phyloP scores from a whole-genome alignment of 2,329 filamentous ascomycete genomes.

The Paraphaeosphaeria sporulosa region DNA sequence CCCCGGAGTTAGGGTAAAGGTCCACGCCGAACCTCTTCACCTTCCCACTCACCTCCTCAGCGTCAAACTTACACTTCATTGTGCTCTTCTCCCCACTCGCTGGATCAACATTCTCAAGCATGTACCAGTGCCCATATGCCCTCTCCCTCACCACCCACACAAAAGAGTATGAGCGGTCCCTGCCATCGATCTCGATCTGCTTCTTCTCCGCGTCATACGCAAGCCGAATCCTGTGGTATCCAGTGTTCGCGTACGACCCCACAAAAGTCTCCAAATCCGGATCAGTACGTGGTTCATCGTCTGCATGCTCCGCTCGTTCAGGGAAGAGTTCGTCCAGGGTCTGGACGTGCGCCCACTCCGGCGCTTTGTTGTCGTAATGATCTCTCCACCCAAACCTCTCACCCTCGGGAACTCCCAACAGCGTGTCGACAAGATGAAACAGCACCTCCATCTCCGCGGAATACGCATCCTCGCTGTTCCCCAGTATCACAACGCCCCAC shows the following conservation, averaged over 20 bases:
- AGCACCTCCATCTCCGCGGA: no score
- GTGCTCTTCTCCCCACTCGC: neutral
- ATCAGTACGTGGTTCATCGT: neutral
- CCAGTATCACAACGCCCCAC: no score
- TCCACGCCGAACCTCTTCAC: neutral
- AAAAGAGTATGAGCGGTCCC: neutral
- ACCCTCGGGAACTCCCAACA: neutral
- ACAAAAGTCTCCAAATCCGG: neutral
- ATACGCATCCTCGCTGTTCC: no score
- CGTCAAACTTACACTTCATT: neutral
- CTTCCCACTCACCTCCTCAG: neutral
- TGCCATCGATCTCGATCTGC: neutral
- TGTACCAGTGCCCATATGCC: slow-evolving; percentile 3
- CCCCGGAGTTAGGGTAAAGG: neutral
- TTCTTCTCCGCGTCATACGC: neutral
- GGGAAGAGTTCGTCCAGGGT: neutral
- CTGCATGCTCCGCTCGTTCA: neutral
- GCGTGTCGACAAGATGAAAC: neutral
- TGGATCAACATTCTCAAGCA: neutral
- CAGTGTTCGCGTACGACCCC: neutral
- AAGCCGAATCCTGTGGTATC: slow-evolving; percentile 1
- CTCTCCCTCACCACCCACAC: neutral
- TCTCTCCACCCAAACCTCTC: neutral
- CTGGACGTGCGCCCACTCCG: neutral
- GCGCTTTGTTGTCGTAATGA: neutral